These are phyloP conservation scores for Penicillium simplicissimum DNA, from an alignment of 495 filamentous ascomycete genomes.

Conservation along the genomic window DNA sequence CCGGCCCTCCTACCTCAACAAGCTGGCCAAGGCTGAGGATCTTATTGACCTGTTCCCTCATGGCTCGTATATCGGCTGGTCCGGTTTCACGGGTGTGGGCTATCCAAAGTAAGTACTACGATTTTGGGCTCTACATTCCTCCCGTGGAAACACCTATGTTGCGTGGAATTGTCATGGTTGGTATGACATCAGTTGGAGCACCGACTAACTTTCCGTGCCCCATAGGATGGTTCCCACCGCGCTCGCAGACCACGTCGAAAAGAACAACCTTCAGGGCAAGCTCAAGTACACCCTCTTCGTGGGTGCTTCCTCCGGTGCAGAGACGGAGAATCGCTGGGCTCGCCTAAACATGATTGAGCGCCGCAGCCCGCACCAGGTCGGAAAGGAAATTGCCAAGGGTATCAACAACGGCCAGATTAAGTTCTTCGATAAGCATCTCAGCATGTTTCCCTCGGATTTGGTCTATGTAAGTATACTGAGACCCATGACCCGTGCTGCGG, in stretches of 20 bases:
- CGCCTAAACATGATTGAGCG: constrained; percentile 85
- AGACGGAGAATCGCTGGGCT: constrained; percentile 92
- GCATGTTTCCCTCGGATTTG: constrained; percentile 89
- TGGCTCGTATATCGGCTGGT: constrained; percentile 84
- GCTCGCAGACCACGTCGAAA: constrained; percentile 86
- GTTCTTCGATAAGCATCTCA: constrained; percentile 90
- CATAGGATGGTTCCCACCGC: constrained; percentile 77
- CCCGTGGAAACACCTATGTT: background rate
- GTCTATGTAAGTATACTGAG: constrained; percentile 61
- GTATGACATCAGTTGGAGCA: background rate
- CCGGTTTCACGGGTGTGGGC: constrained; percentile 87
- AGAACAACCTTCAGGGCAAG: constrained; percentile 82
- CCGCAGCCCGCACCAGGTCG: constrained; percentile 83
- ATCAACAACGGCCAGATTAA: constrained; percentile 88
- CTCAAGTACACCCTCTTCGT: constrained; percentile 86
- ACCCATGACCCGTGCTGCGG: background rate
- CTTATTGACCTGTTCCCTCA: constrained; percentile 78
- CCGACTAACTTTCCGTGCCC: background rate
- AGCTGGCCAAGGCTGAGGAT: constrained; percentile 77
- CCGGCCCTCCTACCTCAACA: constrained; percentile 75
- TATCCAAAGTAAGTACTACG: constrained; percentile 72
- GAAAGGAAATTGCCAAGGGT: constrained; percentile 86
- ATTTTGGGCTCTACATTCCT: background rate
- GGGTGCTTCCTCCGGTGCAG: constrained; percentile 82
- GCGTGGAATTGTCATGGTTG: background rate